Conservation (phyloP, 805 yeast genomes). For the Metschnikowia matae region DNA sequence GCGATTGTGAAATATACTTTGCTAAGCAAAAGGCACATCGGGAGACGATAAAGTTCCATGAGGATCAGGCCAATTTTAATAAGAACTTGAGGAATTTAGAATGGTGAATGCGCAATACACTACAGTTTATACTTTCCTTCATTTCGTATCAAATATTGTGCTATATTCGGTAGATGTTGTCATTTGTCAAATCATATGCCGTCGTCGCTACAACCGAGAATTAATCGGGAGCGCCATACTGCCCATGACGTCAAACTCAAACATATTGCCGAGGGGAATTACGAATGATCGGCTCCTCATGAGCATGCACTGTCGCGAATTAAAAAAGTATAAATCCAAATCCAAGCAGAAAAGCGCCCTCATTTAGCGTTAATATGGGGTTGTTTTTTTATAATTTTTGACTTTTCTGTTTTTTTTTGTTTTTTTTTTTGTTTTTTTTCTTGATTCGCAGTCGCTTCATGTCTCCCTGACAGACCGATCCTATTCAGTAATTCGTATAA, state of each 20-base stretch:
- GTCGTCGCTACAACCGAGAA: slow-evolving; percentile 14
- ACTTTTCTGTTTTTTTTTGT: slow-evolving; percentile 11
- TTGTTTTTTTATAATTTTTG: slow-evolving; percentile 5
- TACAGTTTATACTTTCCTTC: too few relatives aligned
- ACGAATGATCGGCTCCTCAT: background rate
- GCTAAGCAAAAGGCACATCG: slow-evolving; percentile 41
- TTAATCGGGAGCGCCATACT: slow-evolving; percentile 1
- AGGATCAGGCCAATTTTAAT: background rate
- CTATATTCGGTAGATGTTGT: background rate
- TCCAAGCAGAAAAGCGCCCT: slow-evolving; percentile 4
- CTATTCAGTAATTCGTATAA: background rate
- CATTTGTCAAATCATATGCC: background rate
- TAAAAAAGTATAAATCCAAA: background rate
- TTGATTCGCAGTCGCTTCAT: background rate
- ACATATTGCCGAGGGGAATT: background rate
- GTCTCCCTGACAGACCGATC: background rate
- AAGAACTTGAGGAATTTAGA: background rate
- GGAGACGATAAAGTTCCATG: slow-evolving; percentile 1
- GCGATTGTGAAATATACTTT: slow-evolving; percentile 63
- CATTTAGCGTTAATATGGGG: slow-evolving; percentile 7
- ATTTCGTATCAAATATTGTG: background rate
- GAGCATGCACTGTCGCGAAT: background rate
- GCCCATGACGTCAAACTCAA: background rate
- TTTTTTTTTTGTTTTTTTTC: slow-evolving; percentile 9
- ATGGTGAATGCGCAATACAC: background rate